Conservation (phyloP, 129 eudicot genomes). For the Pulicaria dysenterica region DNA sequence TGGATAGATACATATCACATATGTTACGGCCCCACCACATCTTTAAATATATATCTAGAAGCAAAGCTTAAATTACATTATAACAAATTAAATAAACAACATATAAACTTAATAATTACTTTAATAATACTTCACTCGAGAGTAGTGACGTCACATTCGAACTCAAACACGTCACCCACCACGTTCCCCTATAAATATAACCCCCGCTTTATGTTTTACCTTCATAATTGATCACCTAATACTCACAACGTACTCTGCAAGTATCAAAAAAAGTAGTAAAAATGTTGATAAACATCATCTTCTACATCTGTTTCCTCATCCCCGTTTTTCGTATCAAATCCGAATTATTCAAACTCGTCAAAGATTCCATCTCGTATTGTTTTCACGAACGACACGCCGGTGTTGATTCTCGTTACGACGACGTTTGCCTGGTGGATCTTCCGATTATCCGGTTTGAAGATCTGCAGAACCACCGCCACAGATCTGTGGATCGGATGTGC, state of each 20-base stretch:
- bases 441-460: conserved; percentile 18
- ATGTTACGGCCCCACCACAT: too few species aligned
- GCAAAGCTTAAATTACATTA: too few species aligned
- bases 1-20: too few species aligned
- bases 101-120: too few species aligned
- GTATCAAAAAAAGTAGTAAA: not conserved
- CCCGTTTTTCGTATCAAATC: conserved; percentile 8
- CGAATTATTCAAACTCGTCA: not conserved
- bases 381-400: not conserved
- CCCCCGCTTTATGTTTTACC: too few species aligned
- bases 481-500: conserved; percentile 16
- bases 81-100: too few species aligned
- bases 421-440: not conserved
- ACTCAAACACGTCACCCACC: too few species aligned
- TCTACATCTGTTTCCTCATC: conserved; percentile 12
- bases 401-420: not conserved
- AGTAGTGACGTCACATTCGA: too few species aligned
- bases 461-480: not conserved
- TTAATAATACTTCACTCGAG: too few species aligned
- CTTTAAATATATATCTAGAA: too few species aligned
- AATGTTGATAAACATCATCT: not conserved
- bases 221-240: not conserved
- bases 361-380: not conserved
- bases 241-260: not conserved
- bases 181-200: too few species aligned